Evolutionary conservation across 164 flowering plant species (phyloP).

Genomic region (Kalanchoe fedtschenkoi): DNA sequence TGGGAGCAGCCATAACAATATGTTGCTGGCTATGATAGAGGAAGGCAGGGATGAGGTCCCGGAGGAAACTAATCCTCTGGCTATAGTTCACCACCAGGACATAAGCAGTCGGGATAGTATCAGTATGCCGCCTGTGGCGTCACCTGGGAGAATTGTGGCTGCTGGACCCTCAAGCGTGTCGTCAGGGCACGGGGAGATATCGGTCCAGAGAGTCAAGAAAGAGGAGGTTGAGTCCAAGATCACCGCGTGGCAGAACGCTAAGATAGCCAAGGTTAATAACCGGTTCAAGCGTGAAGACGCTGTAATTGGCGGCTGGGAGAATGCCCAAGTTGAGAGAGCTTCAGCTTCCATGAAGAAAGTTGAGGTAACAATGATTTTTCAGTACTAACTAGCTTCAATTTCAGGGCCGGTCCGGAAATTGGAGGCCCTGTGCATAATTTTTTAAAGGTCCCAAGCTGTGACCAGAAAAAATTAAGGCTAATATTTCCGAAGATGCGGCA

Average conservation of each 20-base stretch:
- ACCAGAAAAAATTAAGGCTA: too few relatives aligned
- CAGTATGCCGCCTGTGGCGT: slow-evolving; percentile 4
- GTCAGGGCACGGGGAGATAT: slow-evolving; percentile 14
- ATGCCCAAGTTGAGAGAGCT: slow-evolving; percentile 64
- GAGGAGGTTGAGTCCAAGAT: slow-evolving; percentile 91
- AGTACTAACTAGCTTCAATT: too few relatives aligned
- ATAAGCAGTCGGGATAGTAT: neutral
- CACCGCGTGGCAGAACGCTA: slow-evolving; percentile 77
- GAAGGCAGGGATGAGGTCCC: neutral
- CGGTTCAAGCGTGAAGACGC: slow-evolving; percentile 88
- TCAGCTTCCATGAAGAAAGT: slow-evolving; percentile 76
- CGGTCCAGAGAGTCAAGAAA: slow-evolving; percentile 64
- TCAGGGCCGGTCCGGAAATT: too few relatives aligned
- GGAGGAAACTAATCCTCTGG: neutral
- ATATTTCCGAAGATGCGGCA: too few relatives aligned
- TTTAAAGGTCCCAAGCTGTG: too few relatives aligned
- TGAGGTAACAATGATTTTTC: slow-evolving; percentile 45
- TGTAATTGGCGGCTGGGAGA: slow-evolving; percentile 69
- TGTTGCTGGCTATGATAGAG: neutral
- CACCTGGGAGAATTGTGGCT: neutral
- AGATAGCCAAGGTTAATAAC: slow-evolving; percentile 77
- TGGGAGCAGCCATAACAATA: slow-evolving; percentile 12
- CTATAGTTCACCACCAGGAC: neutral
- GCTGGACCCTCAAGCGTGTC: neutral
- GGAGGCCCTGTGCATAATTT: too few relatives aligned